phyloP scores from a whole-genome alignment of 306 rosid genomes.

The Rosa lucieae region DNA sequence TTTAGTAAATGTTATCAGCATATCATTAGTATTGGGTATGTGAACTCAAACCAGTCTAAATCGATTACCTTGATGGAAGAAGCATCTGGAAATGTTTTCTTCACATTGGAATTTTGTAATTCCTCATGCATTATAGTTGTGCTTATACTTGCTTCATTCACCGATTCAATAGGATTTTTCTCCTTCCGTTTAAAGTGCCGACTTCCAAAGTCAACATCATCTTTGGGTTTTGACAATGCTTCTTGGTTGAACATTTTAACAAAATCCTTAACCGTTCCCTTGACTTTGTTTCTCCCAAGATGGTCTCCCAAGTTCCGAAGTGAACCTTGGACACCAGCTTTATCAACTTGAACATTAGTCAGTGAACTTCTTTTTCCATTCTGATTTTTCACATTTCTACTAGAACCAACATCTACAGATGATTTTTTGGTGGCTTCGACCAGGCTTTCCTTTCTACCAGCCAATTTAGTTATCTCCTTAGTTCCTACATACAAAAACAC shows the following conservation, averaged over 20 bases:
- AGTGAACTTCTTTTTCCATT: conserved; percentile 30
- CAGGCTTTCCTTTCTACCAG: conserved; percentile 32
- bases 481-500: conserved; percentile 39
- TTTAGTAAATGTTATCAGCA: not conserved
- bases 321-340: conserved; percentile 42
- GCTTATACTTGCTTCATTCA: conserved; percentile 37
- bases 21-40: not conserved
- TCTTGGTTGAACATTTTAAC: conserved; percentile 84
- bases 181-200: conserved; percentile 42
- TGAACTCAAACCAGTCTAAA: conserved; percentile 26
- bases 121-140: conserved; percentile 31
- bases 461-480: conserved; percentile 21
- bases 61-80: conserved; percentile 30
- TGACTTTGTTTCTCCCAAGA: conserved; percentile 45
- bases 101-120: conserved; percentile 23
- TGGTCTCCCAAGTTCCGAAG: conserved; percentile 35
- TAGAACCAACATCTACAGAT: conserved; percentile 28
- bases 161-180: conserved; percentile 28
- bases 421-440: conserved; percentile 38
- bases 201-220: conserved; percentile 34
- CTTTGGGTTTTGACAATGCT: conserved; percentile 38
- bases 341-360: conserved; percentile 38
- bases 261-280: conserved; percentile 77
- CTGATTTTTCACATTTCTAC: conserved; percentile 40
- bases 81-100: conserved; percentile 17